Evolutionary conservation across 352 stramenopile genomes (phyloP).

Genomic region (Pythium graminicola): DNA sequence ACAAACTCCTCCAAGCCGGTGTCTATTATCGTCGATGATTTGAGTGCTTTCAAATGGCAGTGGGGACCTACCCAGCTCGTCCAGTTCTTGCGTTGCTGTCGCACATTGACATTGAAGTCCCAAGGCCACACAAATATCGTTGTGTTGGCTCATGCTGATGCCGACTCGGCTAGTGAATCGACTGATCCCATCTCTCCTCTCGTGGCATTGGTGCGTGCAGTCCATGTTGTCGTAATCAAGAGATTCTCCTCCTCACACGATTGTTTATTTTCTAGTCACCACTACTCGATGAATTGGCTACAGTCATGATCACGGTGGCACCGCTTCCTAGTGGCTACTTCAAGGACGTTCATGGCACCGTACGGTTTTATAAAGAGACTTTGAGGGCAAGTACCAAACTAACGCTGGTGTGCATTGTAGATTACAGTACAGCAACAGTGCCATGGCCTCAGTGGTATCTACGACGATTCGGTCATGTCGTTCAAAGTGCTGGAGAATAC

Average conservation of each 20-base stretch:
- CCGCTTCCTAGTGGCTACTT: constrained; percentile 62
- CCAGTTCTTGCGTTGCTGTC: constrained; percentile 58
- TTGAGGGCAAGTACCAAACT: background rate
- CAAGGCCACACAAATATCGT: constrained; percentile 52
- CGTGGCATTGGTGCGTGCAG: constrained; percentile 5
- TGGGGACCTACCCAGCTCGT: constrained; percentile 39
- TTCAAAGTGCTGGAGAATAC: constrained; percentile 75
- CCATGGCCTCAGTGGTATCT: constrained; percentile 22
- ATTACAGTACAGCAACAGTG: constrained; percentile 38
- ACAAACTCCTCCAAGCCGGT: constrained; percentile 22
- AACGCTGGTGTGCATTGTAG: constrained; percentile 18
- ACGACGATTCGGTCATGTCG: constrained; percentile 28
- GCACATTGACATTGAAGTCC: constrained; percentile 41
- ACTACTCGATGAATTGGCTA: constrained; percentile 50
- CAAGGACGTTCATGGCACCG: constrained; percentile 70
- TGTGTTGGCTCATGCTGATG: constrained; percentile 50
- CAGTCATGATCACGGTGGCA: constrained; percentile 40
- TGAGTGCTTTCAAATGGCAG: constrained; percentile 52
- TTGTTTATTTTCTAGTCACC: constrained; percentile 26
- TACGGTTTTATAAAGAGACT: constrained; percentile 19
- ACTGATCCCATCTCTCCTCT: background rate
- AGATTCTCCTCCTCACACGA: background rate
- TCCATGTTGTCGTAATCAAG: background rate
- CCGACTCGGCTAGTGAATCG: constrained; percentile 20
- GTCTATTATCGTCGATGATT: constrained; percentile 60